Conservation (phyloP, 768 basidiomycete species). For the Fistulinella prunicolor region DNA sequence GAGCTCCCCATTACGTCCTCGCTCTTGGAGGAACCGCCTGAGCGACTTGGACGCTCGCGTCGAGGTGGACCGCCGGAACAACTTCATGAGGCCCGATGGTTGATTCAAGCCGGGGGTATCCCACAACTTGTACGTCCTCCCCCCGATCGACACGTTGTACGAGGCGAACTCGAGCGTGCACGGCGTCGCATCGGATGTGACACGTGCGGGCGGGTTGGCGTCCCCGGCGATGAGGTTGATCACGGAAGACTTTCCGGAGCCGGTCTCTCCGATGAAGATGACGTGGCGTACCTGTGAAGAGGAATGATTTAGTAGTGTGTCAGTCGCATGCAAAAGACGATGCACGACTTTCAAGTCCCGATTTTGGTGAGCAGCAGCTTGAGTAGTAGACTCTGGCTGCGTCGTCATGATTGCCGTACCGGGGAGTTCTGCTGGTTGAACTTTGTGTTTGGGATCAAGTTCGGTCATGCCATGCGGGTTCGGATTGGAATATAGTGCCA, state of each 20-base stretch:
- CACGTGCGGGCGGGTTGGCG: constrained; percentile 14
- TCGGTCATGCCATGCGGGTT: no score
- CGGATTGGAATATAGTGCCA: no score
- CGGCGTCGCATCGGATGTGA: constrained; percentile 28
- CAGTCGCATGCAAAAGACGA: background rate
- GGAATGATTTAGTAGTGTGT: background rate
- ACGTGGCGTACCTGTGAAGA: constrained; percentile 26
- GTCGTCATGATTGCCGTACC: no score
- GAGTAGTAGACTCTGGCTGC: no score
- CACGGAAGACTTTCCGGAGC: constrained; percentile 40
- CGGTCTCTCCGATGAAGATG: constrained; percentile 36
- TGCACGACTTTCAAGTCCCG: background rate
- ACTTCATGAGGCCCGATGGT: background rate
- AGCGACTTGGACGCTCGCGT: background rate
- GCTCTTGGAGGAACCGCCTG: constrained; percentile 33
- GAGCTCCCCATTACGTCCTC: constrained; percentile 19
- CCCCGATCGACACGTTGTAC: constrained; percentile 25
- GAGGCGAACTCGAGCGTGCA: constrained; percentile 29
- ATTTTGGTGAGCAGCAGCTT: no score
- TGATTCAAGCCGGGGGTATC: constrained; percentile 34
- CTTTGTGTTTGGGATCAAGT: no score
- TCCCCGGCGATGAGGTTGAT: constrained; percentile 39
- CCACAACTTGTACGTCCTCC: constrained; percentile 22
- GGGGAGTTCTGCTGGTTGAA: no score
- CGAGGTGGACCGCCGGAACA: constrained; percentile 8